A percentile compares a stretch with the other conserved stretches of the same genome.
phyloP scores from a whole-genome alignment of 2,329 filamentous ascomycete genomes.

The Aspergillus fumigatiaffinis region DNA sequence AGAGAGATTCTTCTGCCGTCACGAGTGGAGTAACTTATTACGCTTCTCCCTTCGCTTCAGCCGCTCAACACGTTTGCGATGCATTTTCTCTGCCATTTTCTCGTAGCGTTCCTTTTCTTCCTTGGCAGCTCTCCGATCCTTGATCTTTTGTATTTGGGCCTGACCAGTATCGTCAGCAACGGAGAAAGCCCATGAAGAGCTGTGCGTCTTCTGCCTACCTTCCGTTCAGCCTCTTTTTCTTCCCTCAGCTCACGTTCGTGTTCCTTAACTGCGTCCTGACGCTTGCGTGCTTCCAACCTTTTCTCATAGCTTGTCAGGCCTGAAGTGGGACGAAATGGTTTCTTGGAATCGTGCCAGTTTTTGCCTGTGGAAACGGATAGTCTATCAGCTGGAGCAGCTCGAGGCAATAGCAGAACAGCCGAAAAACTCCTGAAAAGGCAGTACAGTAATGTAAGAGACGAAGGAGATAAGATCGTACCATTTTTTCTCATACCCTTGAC shows the following conservation, averaged over 20 bases:
- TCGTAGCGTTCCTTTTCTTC: conserved; percentile 90
- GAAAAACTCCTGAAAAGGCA: conserved; percentile 10
- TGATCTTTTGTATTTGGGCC: conserved; percentile 74
- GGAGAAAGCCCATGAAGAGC: background rate
- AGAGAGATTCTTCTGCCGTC: conserved; percentile 12
- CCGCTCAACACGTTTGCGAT: conserved; percentile 88
- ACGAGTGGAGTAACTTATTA: conserved; percentile 52
- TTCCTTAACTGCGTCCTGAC: conserved; percentile 74
- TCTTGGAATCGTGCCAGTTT: conserved; percentile 83
- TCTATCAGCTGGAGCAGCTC: conserved; percentile 12
- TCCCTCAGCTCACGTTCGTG: conserved; percentile 95
- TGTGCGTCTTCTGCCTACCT: conserved; percentile 53
- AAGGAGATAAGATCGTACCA: conserved; percentile 51
- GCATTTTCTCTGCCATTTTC: conserved; percentile 96
- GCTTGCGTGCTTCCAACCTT: conserved; percentile 65
- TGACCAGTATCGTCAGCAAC: conserved; percentile 35
- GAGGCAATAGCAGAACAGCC: conserved; percentile 6
- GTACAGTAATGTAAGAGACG: conserved; percentile 11
- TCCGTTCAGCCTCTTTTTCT: conserved; percentile 84
- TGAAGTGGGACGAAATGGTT: conserved; percentile 76
- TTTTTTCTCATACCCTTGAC: conserved; percentile 74
- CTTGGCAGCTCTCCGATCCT: conserved; percentile 81
- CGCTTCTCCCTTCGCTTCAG: conserved; percentile 95
- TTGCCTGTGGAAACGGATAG: conserved; percentile 61
- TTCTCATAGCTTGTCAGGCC: conserved; percentile 77